phyloP scores from a whole-genome alignment of 2,329 filamentous ascomycete genomes.

The Acrodontium crateriforme region DNA sequence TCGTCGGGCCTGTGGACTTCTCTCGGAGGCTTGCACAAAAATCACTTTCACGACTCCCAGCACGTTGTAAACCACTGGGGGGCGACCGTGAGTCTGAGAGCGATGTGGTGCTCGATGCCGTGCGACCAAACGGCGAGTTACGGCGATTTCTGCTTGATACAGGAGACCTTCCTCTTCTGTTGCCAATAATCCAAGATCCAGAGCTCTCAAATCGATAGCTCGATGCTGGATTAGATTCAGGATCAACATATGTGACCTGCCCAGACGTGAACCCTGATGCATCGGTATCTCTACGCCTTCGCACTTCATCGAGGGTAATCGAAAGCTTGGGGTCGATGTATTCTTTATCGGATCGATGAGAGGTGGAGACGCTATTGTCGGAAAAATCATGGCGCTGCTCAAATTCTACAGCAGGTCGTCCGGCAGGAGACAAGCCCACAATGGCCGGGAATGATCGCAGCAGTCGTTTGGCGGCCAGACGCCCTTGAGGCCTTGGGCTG shows the following conservation, averaged over 20 bases:
- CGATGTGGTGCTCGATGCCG: conserved; percentile 13
- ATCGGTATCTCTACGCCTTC: conserved; percentile 8
- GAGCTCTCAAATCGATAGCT: conserved; percentile 30
- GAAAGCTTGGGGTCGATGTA: conserved; percentile 34
- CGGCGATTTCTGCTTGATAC: conserved; percentile 18
- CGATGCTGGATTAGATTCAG: conserved; percentile 27
- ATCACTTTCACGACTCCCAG: conserved; percentile 1
- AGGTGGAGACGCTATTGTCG: conserved; percentile 21
- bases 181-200: conserved; percentile 30
- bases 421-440: conserved; percentile 6
- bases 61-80: conserved; percentile 4
- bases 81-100: conserved; percentile 12
- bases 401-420: conserved; percentile 5
- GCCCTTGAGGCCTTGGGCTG: conserved; percentile 55
- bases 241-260: conserved; percentile 20
- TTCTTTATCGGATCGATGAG: conserved; percentile 30
- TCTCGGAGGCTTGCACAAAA: conserved; percentile 1
- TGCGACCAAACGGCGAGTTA: conserved; percentile 22
- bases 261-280: conserved; percentile 8
- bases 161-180: conserved; percentile 22
- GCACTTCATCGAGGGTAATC: conserved; percentile 31
- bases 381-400: no score
- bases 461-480: conserved; percentile 60
- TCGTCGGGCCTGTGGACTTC: conserved; percentile 1
- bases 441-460: conserved; percentile 50